Evolutionary conservation across 768 basidiomycete genomes (phyloP).

Genomic region (Pisolithus sp.): DNA sequence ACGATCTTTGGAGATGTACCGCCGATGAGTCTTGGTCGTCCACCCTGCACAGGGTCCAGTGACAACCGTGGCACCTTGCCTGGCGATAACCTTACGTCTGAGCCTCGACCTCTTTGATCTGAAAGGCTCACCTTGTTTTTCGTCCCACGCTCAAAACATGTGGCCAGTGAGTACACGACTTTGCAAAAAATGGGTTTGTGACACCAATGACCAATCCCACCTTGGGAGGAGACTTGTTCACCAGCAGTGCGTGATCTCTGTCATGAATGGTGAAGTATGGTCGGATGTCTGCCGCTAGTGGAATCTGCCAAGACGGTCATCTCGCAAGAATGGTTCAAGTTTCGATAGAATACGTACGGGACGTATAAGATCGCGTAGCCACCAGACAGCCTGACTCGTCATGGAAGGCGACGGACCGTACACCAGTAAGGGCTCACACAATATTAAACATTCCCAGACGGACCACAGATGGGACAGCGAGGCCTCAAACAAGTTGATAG

Average conservation of each 20-base stretch:
- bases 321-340: neutral
- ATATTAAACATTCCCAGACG: slow-evolving; percentile 88
- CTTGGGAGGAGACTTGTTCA: slow-evolving; percentile 78
- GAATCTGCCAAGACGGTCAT: slow-evolving; percentile 46
- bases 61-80: slow-evolving; percentile 6
- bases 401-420: slow-evolving; percentile 73
- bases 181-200: slow-evolving; percentile 84
- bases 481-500: slow-evolving; percentile 56
- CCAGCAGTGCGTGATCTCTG: slow-evolving; percentile 64
- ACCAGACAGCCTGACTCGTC: slow-evolving; percentile 88
- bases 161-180: slow-evolving; percentile 78
- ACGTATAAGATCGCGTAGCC: slow-evolving; percentile 79
- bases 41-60: slow-evolving; percentile 64
- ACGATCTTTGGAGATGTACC: slow-evolving; percentile 82
- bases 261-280: slow-evolving; percentile 98
- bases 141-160: slow-evolving; percentile 70
- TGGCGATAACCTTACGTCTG: slow-evolving; percentile 1
- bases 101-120: neutral
- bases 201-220: slow-evolving; percentile 74
- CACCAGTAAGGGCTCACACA: slow-evolving; percentile 86
- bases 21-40: slow-evolving; percentile 72
- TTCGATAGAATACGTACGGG: slow-evolving; percentile 49
- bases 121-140: slow-evolving; percentile 34
- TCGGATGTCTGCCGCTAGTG: slow-evolving; percentile 76
- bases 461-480: slow-evolving; percentile 68